Base-by-base conservation (phyloP, 441 rosid genomes). In the Metrosideros polymorpha region DNA sequence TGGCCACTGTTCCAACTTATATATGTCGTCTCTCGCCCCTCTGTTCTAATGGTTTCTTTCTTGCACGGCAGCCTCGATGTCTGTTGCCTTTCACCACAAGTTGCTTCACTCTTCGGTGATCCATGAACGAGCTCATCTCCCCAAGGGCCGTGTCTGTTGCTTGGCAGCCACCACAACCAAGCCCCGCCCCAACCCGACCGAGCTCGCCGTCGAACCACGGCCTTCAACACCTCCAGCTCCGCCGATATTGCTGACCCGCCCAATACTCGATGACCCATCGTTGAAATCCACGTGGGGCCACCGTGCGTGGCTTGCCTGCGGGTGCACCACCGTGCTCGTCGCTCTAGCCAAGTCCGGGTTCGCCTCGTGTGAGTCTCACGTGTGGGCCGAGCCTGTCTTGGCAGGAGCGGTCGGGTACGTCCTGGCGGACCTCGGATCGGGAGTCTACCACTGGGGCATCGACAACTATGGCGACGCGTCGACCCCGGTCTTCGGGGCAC, bases 371-470 rank as follows among this genome's bases (percentile, higher is more conserved):
- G 86, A 57, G 83, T 92, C 96, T 9, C 94, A 92, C 83, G 43
- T 84, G 49, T 92, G 93, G 96, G 86, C 94, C 1, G 92, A 93
- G 84, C 97, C 98, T 63, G 56, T 93, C 82, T 76, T 96, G 85
- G 98, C 98, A 4, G 95, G 96, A 84, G 92, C 85, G 75, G 84
- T 91, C 35, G 99, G 99, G 5, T 97, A 95, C 85, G 76, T 95
- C 88, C 86, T 94, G 19, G 97, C 98, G 22, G 99, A 97, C 89
- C 93, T 96, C 6, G 95, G 96, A 63, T 95, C 98, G 2, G 98
- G 98, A 51, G 93, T 96, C 14, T 96, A 95, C 91, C 98, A 96
- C 52, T 96, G 99, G 99, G 98, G 95, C 27, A 94, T 94, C 2
- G 98, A 97, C 85, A 97, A 97, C 88, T 96, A 95, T 6, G 99